Evolutionary conservation across 441 rosid species (phyloP).

Genomic region (Euphorbia schlechtendalii): DNA sequence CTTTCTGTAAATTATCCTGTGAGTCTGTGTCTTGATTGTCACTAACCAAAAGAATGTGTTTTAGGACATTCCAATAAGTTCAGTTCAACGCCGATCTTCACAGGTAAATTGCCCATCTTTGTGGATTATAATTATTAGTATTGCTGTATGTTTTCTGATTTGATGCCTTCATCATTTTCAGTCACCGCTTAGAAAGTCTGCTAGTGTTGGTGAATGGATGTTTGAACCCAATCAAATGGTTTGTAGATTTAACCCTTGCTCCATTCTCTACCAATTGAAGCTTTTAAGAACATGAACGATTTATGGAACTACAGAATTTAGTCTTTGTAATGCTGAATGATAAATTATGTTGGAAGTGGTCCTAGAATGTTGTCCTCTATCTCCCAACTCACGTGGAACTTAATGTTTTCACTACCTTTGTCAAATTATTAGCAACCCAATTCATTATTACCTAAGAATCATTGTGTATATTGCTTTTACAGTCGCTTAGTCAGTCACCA

Average conservation of each 20-base stretch:
- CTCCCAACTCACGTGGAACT: not conserved
- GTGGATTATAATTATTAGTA: conserved; percentile 18
- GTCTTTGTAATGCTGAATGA: too few relatives aligned
- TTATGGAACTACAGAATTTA: not conserved
- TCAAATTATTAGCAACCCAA: not conserved
- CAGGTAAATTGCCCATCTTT: conserved; percentile 64
- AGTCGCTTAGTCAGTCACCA: conserved; percentile 53
- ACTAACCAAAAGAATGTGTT: conserved; percentile 46
- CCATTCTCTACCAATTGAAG: conserved; percentile 3
- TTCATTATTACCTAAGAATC: not conserved
- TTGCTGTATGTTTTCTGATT: conserved; percentile 17
- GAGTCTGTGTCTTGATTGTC: conserved; percentile 16
- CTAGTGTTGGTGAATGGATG: conserved; percentile 90
- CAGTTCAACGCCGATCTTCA: conserved; percentile 72
- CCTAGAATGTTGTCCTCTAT: too few relatives aligned
- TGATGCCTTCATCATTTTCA: conserved; percentile 29
- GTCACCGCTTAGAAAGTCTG: conserved; percentile 91
- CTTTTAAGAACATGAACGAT: not conserved
- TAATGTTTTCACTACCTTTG: not conserved
- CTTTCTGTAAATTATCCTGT: conserved; percentile 18
- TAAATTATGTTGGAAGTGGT: too few relatives aligned
- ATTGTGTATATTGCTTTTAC: conserved; percentile 10
- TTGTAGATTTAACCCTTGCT: conserved; percentile 16
- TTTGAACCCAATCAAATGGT: conserved; percentile 69
- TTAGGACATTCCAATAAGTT: conserved; percentile 79